These are phyloP conservation scores for Kernera saxatilis DNA, from an alignment of 345 rosid species.

Conservation along the genomic window DNA sequence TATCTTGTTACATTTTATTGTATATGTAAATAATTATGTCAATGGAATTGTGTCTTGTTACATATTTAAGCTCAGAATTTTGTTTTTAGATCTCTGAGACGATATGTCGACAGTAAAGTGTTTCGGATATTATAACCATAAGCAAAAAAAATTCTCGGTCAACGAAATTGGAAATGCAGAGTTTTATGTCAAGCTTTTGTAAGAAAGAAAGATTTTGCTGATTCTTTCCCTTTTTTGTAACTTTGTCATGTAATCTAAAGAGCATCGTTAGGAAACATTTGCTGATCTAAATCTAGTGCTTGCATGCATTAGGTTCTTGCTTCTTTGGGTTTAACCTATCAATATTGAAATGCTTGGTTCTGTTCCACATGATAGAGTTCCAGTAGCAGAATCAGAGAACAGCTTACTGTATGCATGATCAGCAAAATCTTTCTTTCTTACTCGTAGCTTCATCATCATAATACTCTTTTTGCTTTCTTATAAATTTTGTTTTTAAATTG, in stretches of 20 bases:
- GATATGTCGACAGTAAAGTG: neutral
- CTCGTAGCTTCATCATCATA: no score
- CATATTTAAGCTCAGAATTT: neutral
- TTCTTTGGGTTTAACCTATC: neutral
- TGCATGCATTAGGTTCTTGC: neutral
- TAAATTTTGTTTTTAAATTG: no score
- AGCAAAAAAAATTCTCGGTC: neutral
- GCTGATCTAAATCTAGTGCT: neutral
- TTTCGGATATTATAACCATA: neutral
- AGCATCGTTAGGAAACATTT: neutral
- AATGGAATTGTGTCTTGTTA: neutral
- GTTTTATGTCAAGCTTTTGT: neutral
- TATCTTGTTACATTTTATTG: neutral
- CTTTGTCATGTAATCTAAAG: neutral
- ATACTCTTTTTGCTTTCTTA: no score
- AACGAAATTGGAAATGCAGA: neutral
- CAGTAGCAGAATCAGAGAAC: neutral
- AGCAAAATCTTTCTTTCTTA: no score
- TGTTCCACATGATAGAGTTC: neutral
- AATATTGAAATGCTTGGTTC: neutral
- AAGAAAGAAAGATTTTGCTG: neutral
- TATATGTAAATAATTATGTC: constrained; percentile 13
- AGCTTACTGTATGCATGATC: no score
- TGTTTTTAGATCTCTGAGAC: neutral
- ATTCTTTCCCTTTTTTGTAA: neutral